Percentiles rank a stretch among this genome's conserved stretches.
phyloP scores from a whole-genome alignment of 2,329 filamentous ascomycete species.

The Claviceps citrina region DNA sequence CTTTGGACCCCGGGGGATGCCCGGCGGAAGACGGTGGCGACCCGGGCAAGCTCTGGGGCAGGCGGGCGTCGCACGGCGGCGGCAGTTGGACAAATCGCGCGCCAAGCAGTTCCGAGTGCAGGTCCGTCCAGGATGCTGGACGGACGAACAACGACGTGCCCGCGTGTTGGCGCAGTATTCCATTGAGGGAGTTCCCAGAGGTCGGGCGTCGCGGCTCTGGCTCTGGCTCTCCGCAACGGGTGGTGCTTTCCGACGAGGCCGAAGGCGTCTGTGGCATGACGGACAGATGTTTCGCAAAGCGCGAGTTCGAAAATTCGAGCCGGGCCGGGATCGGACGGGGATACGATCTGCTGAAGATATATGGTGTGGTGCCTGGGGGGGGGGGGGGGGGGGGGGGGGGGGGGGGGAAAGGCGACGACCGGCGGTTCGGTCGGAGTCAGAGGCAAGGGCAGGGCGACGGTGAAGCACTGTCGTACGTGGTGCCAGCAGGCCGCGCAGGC shows the following conservation, averaged over 20 bases:
- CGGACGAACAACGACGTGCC: conserved; percentile 33
- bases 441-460: too few relatives aligned
- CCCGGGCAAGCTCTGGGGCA: conserved; percentile 19
- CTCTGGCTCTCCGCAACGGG: not conserved
- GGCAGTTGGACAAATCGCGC: conserved; percentile 29
- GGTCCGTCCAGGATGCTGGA: conserved; percentile 41
- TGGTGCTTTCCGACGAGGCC: not conserved
- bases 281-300: too few relatives aligned
- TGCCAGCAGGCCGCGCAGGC: too few relatives aligned
- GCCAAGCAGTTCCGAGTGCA: conserved; percentile 32
- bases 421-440: too few relatives aligned
- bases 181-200: conserved; percentile 35
- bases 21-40: conserved; percentile 27
- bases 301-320: too few relatives aligned
- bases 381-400: too few relatives aligned
- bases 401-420: too few relatives aligned
- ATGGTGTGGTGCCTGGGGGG: too few relatives aligned
- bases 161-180: conserved; percentile 33
- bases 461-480: too few relatives aligned
- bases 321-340: too few relatives aligned
- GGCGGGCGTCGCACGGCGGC: conserved; percentile 24
- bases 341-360: too few relatives aligned
- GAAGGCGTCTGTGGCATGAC: not conserved
- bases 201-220: conserved; percentile 21
- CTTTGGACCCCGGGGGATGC: too few relatives aligned